Conservation (phyloP, 169 alveolate genomes). For the Plasmodium relictum region DNA sequence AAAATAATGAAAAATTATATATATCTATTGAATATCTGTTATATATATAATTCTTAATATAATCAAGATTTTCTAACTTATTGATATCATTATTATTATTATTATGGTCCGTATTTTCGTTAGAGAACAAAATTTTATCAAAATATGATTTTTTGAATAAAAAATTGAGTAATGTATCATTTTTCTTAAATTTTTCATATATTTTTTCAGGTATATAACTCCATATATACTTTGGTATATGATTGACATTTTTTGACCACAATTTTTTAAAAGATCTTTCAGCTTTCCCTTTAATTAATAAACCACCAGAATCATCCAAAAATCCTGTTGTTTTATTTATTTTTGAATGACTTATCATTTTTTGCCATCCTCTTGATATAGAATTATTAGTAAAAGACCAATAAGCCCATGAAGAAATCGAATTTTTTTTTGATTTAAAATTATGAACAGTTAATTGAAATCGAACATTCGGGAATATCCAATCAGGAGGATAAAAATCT, state of each 20-base stretch:
- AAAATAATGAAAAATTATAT: conserved; percentile 49
- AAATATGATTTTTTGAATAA: conserved; percentile 35
- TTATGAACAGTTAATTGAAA: conserved; percentile 93
- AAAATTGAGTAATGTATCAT: conserved; percentile 38
- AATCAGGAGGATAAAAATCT: conserved; percentile 93
- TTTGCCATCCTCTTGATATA: conserved; percentile 94
- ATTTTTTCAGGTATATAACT: conserved; percentile 71
- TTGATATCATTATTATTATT: not conserved
- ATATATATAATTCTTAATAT: conserved; percentile 23
- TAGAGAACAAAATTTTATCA: not conserved
- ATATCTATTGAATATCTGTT: conserved; percentile 69
- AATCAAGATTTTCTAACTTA: not conserved
- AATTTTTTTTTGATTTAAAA: conserved; percentile 90
- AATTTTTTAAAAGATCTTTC: conserved; percentile 92
- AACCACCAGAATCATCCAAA: conserved; percentile 93
- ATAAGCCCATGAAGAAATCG: conserved; percentile 94
- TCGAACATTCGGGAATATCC: conserved; percentile 94
- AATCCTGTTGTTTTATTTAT: conserved; percentile 91
- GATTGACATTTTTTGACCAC: conserved; percentile 90
- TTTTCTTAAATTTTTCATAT: conserved; percentile 20
- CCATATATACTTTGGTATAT: conserved; percentile 92
- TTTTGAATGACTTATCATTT: conserved; percentile 92
- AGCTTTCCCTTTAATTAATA: conserved; percentile 92
- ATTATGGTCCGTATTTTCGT: not conserved
- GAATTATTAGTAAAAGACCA: conserved; percentile 93